These are phyloP conservation scores for Paraleonurus japonicus DNA, from an alignment of 257 asterid genomes.

Conservation along the genomic window DNA sequence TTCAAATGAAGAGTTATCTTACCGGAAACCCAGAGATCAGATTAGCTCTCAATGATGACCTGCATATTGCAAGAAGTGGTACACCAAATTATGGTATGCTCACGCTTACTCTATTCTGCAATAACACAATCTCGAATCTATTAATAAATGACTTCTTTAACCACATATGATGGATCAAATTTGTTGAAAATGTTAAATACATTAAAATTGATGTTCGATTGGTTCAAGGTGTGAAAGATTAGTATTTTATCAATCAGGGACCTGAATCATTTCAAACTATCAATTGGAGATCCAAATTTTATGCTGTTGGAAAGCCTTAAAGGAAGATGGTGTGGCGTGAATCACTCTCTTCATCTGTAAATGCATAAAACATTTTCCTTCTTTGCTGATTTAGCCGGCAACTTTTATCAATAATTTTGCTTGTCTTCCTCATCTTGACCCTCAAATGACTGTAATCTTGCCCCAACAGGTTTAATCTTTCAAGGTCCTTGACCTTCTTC, in stretches of 20 bases:
- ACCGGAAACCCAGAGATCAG: slow-evolving; percentile 97
- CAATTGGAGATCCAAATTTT: background rate
- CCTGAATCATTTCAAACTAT: background rate
- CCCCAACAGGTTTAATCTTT: background rate
- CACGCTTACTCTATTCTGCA: slow-evolving; percentile 28
- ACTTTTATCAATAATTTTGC: background rate
- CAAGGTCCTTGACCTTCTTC: background rate
- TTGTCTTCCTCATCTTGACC: background rate
- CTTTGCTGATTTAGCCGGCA: background rate
- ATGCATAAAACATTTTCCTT: background rate
- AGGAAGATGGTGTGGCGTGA: background rate
- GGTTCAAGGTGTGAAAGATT: background rate
- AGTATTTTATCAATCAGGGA: background rate
- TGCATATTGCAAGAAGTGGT: slow-evolving; percentile 78
- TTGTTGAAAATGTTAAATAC: slow-evolving; percentile 2
- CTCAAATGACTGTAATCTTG: background rate
- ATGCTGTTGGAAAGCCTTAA: background rate
- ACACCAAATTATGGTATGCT: slow-evolving; percentile 65
- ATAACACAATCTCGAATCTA: background rate
- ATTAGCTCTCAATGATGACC: slow-evolving; percentile 93
- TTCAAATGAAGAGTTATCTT: slow-evolving; percentile 99
- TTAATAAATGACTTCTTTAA: background rate
- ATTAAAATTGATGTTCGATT: background rate
- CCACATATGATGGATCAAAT: slow-evolving; percentile 4
- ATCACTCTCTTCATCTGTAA: background rate